Evolutionary conservation across 129 eudicot genomes (phyloP), one percentile per base, ranked within the genome.

Genomic region (Tagetes patula): DNA sequence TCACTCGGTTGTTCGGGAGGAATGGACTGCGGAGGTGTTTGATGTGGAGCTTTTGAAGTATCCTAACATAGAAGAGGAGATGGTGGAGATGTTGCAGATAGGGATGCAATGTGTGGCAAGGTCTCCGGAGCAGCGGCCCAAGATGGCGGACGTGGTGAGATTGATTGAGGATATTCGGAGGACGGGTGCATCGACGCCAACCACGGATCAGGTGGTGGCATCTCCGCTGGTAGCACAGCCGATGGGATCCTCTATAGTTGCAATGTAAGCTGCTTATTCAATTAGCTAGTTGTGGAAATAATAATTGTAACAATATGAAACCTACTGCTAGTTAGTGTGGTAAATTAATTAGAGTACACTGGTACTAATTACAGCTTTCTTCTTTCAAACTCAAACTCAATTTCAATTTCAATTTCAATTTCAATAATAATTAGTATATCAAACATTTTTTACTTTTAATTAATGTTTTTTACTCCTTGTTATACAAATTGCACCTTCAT

Each of bases 1-100:
- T 30, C 60, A 86, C 39, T 94, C 97, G 3, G 98, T 90, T 55
- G 97, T 94, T n/a, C 80, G 93, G 55, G 98, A 94, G 75, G 98
- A 94, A 67, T 94, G 97, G 98, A 90, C 97, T 0, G 93, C 97
- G n/a, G 97, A 94, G 81, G 98, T 94, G 55, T 94, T 94, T 76
- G 98, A 94, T 37, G 79, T 90, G 36, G 93, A 84, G 77, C 79
- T 90, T 2, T 40, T 94, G 80, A 86, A 79, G 88, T 87, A 77
- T 58, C 96, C 97, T 1, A 85, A 94, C 42, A 84, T 90, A 37
- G 98, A 94, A 76, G 96, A 90, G 75, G 98, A 90, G 70, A 83
- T 90, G 96, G 96, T 90, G 67, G 84, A 86, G 61, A 84, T 94
- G 96, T 55, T 94, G 83, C 96, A 88, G 73, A 80, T 90, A 66